A percentile compares a stretch with the other conserved stretches of the same genome.
Conservation (phyloP, 2,329 filamentous ascomycete genomes). For the Rhinocladiella similis region DNA sequence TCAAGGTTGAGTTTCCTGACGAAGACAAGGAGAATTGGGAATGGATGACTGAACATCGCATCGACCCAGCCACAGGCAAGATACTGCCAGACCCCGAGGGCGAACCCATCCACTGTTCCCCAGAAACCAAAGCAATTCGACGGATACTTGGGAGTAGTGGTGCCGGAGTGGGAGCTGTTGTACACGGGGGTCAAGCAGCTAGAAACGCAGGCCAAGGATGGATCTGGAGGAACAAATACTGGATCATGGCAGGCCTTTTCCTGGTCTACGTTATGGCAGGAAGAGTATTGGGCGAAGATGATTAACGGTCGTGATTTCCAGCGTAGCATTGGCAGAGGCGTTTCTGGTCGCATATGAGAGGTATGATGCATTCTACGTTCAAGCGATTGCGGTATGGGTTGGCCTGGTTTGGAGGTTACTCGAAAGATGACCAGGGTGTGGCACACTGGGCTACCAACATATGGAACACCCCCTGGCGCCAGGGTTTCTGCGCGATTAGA, state of each 20-base stretch:
- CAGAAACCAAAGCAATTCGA: conserved; percentile 62
- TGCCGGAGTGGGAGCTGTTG: conserved; percentile 60
- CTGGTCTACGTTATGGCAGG: conserved; percentile 69
- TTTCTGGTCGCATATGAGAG: not conserved
- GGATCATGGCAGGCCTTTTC: conserved; percentile 67
- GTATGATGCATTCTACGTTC: not conserved
- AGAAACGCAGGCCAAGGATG: conserved; percentile 79
- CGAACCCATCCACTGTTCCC: conserved; percentile 55
- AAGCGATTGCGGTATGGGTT: too few relatives aligned
- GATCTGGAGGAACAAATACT: conserved; percentile 76
- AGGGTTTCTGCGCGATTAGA: too few relatives aligned
- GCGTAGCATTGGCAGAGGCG: not conserved
- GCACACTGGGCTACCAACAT: too few relatives aligned
- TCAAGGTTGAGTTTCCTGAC: conserved; percentile 85
- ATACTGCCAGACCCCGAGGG: conserved; percentile 53
- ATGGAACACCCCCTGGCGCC: too few relatives aligned
- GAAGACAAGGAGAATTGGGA: conserved; percentile 85
- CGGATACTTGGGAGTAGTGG: conserved; percentile 61
- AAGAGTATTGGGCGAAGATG: conserved; percentile 17
- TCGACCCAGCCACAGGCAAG: conserved; percentile 75
- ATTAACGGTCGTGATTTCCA: conserved; percentile 9
- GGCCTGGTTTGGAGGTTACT: too few relatives aligned
- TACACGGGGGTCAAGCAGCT: conserved; percentile 75
- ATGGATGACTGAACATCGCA: conserved; percentile 81
- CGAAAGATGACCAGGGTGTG: too few relatives aligned